These are phyloP conservation scores for Leersia perrieri DNA, from an alignment of 176 grass and related monocot genomes.

Conservation along the genomic window DNA sequence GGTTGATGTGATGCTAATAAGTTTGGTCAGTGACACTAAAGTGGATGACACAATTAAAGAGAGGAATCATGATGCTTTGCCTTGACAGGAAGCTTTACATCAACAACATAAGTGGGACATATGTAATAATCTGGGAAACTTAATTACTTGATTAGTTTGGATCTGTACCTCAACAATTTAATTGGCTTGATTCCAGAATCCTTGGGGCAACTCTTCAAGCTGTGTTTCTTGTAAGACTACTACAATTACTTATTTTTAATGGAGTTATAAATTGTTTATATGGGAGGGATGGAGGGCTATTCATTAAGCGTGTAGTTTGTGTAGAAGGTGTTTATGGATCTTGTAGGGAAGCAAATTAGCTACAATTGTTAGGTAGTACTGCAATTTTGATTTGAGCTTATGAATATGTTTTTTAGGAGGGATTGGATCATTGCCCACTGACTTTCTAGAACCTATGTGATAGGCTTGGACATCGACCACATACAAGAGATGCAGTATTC, in stretches of 20 bases:
- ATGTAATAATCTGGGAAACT: conserved; percentile 72
- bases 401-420: conserved; percentile 31
- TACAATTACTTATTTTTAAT: neutral
- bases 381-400: conserved; percentile 41
- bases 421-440: conserved; percentile 44
- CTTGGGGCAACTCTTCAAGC: conserved; percentile 60
- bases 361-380: conserved; percentile 33
- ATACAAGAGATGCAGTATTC: conserved; percentile 29
- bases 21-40: too few species aligned
- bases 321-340: conserved; percentile 44
- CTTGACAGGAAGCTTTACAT: conserved; percentile 72
- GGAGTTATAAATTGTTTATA: too few species aligned
- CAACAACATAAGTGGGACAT: conserved; percentile 74
- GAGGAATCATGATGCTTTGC: too few species aligned
- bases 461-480: too few species aligned
- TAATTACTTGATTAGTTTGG: conserved; percentile 79
- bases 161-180: conserved; percentile 73
- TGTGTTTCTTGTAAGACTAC: conserved; percentile 74
- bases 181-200: conserved; percentile 52
- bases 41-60: too few species aligned
- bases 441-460: conserved; percentile 26
- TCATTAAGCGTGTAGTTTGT: too few species aligned
- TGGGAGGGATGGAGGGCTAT: too few species aligned
- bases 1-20: too few species aligned
- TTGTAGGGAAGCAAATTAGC: conserved; percentile 21